phyloP scores from a whole-genome alignment of 176 grass and related monocot species.

The Sorghum bicolor region Sorghum_bicolor_NCBIv3 NC_012874.2:476501-477000 shows the following conservation, averaged over 20 bases:
- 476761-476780: neutral
- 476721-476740: slow-evolving; percentile 39
- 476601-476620: neutral
- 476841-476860: slow-evolving; percentile 79
- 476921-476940: neutral
- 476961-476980: neutral
- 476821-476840: too few relatives aligned
- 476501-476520: too few relatives aligned
- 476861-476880: slow-evolving; percentile 77
- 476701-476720: slow-evolving; percentile 82
- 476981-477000: neutral
- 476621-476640: slow-evolving; percentile 25
- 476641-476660: slow-evolving; percentile 31
- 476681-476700: slow-evolving; percentile 79
- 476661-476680: slow-evolving; percentile 78
- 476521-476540: too few relatives aligned
- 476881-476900: neutral
- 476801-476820: slow-evolving; percentile 80
- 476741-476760: neutral
- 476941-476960: too few relatives aligned
- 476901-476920: neutral
- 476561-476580: too few relatives aligned
- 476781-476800: slow-evolving; percentile 9
- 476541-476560: too few relatives aligned
- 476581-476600: too few relatives aligned